Evolutionary conservation across 352 stramenopile genomes (phyloP).

Genomic region (Achlya hypogyna): DNA sequence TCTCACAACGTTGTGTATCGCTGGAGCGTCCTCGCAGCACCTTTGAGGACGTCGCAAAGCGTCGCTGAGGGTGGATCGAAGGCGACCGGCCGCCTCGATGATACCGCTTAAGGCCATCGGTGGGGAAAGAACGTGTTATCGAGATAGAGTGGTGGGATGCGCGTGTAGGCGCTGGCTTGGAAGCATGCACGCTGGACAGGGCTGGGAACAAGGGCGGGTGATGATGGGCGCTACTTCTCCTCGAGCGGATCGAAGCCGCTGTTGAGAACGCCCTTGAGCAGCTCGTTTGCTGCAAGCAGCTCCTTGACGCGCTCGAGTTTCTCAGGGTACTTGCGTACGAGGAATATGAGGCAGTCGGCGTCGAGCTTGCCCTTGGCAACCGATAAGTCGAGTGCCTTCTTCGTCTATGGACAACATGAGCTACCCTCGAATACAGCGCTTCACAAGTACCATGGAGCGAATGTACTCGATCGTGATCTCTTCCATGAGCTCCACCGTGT

Average conservation of each 20-base stretch:
- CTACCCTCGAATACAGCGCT: not conserved
- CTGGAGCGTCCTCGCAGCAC: too few species aligned
- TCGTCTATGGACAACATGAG: slow-evolving; percentile 38
- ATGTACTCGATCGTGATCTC: slow-evolving; percentile 79
- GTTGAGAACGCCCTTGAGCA: slow-evolving; percentile 77
- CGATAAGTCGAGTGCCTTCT: slow-evolving; percentile 75
- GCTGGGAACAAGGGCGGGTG: too few species aligned
- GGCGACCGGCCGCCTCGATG: too few species aligned
- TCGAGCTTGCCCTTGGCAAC: slow-evolving; percentile 79
- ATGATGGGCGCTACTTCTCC: too few species aligned
- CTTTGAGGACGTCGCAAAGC: too few species aligned
- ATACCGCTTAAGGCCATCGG: too few species aligned
- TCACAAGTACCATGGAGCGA: slow-evolving; percentile 61
- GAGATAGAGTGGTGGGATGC: too few species aligned
- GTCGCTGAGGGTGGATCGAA: too few species aligned
- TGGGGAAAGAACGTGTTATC: too few species aligned
- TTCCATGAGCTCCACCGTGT: slow-evolving; percentile 76
- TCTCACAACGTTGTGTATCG: too few species aligned
- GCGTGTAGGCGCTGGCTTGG: too few species aligned
- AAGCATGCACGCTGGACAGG: too few species aligned
- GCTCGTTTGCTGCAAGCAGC: slow-evolving; percentile 74
- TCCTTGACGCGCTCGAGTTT: slow-evolving; percentile 74
- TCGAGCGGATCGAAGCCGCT: slow-evolving; percentile 83
- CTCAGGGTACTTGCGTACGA: slow-evolving; percentile 80
- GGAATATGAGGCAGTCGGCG: slow-evolving; percentile 83